These are phyloP conservation scores for Verruconis gallopava DNA, from an alignment of 2,329 filamentous ascomycete genomes.

Conservation along the genomic window DNA sequence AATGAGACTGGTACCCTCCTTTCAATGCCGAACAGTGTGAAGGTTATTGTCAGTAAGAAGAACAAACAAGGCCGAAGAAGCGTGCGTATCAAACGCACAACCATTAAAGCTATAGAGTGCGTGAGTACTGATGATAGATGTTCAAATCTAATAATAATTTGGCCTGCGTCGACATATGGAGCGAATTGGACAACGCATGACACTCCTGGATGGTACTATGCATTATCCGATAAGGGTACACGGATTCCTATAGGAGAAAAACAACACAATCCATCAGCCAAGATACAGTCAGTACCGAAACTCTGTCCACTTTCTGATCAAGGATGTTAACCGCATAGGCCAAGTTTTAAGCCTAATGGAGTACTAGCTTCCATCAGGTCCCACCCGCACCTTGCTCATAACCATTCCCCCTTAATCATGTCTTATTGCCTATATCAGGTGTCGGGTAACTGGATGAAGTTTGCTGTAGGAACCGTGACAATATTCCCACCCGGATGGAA, in stretches of 20 bases:
- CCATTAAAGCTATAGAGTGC: slow-evolving; percentile 7
- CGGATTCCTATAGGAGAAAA: slow-evolving; percentile 5
- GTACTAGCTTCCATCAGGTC: no score
- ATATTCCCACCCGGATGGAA: no score
- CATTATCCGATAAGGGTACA: slow-evolving; percentile 1
- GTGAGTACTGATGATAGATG: slow-evolving; percentile 5
- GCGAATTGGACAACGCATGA: slow-evolving; percentile 10
- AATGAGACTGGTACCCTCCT: slow-evolving; percentile 3
- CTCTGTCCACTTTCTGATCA: no score
- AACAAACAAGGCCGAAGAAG: slow-evolving; percentile 4
- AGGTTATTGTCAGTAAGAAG: slow-evolving; percentile 3
- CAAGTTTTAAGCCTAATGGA: no score
- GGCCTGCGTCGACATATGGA: slow-evolving; percentile 7
- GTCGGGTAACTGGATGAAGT: no score
- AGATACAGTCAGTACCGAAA: no score
- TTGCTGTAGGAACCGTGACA: no score
- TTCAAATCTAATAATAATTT: slow-evolving; percentile 7
- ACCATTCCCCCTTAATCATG: no score
- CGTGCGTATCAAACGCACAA: slow-evolving; percentile 6
- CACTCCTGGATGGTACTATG: slow-evolving; percentile 13
- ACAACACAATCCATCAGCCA: no score
- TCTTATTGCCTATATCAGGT: no score
- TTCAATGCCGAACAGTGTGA: neutral
- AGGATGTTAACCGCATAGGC: no score
- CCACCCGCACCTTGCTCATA: no score